These are phyloP conservation scores for Endocladia muricata DNA, from an alignment of 31 red algal species.

Conservation along the genomic window DNA sequence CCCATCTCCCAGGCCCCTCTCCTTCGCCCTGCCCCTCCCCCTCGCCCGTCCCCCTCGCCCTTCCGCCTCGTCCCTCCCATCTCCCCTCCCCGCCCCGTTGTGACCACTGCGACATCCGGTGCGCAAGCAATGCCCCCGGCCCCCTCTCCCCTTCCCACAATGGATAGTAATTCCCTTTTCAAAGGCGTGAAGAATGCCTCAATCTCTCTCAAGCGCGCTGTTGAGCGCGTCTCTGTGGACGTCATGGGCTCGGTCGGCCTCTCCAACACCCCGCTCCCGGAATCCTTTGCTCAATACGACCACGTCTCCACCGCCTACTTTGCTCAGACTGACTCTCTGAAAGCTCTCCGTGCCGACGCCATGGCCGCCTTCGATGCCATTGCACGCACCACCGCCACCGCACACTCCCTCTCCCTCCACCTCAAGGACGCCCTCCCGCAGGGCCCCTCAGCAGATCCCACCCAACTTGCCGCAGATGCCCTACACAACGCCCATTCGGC, in stretches of 20 bases:
- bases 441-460: conserved; percentile 5
- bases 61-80: no score
- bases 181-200: conserved; percentile 49
- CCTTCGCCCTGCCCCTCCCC: background rate
- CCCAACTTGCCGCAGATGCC: conserved; percentile 41
- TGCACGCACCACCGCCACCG: conserved; percentile 24
- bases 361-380: conserved; percentile 57
- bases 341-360: conserved; percentile 36
- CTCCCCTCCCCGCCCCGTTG: no score
- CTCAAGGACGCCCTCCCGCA: conserved; percentile 28
- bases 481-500: conserved; percentile 44
- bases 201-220: conserved; percentile 61
- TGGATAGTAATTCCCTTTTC: conserved; percentile 41
- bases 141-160: no score
- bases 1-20: no score
- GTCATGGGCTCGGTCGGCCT: conserved; percentile 59
- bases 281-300: conserved; percentile 45
- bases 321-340: conserved; percentile 34
- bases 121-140: background rate
- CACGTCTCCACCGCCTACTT: conserved; percentile 27
- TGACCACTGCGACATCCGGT: background rate
- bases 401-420: conserved; percentile 22
- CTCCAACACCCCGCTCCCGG: conserved; percentile 27
- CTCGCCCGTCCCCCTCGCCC: no score
- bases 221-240: conserved; percentile 48